phyloP scores from a whole-genome alignment of 345 rosid genomes.

The Linum tenue region DNA sequence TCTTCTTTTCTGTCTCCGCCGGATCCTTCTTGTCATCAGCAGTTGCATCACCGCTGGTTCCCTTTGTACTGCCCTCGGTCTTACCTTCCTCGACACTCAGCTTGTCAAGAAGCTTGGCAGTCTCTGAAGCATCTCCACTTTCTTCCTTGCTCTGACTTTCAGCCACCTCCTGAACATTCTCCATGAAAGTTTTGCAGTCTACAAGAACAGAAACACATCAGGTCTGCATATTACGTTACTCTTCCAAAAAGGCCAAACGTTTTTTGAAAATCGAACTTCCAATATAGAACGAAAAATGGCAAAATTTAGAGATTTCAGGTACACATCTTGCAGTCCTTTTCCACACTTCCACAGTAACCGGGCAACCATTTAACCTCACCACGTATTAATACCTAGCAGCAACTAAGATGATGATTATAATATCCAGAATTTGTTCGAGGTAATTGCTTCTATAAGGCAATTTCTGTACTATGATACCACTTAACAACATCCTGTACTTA shows the following conservation, averaged over 20 bases:
- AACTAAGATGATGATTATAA: background rate
- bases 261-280: background rate
- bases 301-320: background rate
- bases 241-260: background rate
- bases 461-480: no score
- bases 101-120: slow-evolving; percentile 64
- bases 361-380: background rate
- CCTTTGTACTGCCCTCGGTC: slow-evolving; percentile 19
- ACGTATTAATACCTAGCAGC: background rate
- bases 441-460: no score
- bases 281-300: background rate
- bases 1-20: slow-evolving; percentile 40
- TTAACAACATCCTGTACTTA: no score
- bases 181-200: slow-evolving; percentile 89
- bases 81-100: slow-evolving; percentile 64
- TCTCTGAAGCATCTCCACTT: slow-evolving; percentile 51
- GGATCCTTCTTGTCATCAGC: slow-evolving; percentile 27
- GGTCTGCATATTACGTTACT: background rate
- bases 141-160: slow-evolving; percentile 57
- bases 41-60: slow-evolving; percentile 25
- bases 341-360: background rate
- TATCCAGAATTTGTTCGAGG: background rate
- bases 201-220: slow-evolving; percentile 3
- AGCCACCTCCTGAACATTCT: slow-evolving; percentile 60
- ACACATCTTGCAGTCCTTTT: background rate